Conservation (phyloP, 306 rosid species). For the Trifolium pratense region DNA sequence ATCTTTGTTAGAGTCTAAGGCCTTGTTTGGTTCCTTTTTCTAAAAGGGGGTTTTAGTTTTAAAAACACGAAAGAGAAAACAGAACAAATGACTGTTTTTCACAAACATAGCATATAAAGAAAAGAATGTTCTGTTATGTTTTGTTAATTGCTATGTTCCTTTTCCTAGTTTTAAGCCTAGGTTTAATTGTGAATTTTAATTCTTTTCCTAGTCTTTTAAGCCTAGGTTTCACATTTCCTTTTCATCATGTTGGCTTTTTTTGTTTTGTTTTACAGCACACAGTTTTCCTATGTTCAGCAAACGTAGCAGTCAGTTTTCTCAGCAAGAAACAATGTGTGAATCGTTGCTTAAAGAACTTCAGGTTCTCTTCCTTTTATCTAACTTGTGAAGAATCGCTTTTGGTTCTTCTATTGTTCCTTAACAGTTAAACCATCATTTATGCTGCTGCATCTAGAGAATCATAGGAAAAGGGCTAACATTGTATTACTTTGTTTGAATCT, state of each 20-base stretch:
- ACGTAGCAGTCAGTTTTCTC: conserved; percentile 44
- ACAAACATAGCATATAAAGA: not conserved
- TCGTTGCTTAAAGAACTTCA: conserved; percentile 69
- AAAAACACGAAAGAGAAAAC: no score
- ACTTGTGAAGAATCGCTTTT: conserved; percentile 29
- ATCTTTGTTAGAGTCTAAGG: no score
- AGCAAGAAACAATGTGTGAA: conserved; percentile 58
- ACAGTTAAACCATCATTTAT: not conserved
- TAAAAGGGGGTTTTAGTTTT: no score
- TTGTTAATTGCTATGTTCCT: not conserved
- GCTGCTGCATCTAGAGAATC: not conserved
- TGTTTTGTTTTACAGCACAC: conserved; percentile 31
- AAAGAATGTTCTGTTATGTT: not conserved
- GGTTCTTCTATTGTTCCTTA: not conserved
- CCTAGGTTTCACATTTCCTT: conserved; percentile 1
- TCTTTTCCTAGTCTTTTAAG: not conserved
- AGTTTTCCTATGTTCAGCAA: conserved; percentile 54
- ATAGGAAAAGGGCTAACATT: conserved; percentile 5
- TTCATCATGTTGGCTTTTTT: not conserved
- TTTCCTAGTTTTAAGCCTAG: not conserved
- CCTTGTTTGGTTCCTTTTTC: no score
- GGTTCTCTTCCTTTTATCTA: conserved; percentile 47
- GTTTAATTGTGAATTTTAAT: not conserved
- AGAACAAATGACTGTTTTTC: not conserved
- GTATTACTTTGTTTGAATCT: conserved; percentile 19